A percentile compares a stretch with the other conserved stretches of the same genome.
Conservation (phyloP, 768 basidiomycete genomes). For the Heimioporus sp. region DNA sequence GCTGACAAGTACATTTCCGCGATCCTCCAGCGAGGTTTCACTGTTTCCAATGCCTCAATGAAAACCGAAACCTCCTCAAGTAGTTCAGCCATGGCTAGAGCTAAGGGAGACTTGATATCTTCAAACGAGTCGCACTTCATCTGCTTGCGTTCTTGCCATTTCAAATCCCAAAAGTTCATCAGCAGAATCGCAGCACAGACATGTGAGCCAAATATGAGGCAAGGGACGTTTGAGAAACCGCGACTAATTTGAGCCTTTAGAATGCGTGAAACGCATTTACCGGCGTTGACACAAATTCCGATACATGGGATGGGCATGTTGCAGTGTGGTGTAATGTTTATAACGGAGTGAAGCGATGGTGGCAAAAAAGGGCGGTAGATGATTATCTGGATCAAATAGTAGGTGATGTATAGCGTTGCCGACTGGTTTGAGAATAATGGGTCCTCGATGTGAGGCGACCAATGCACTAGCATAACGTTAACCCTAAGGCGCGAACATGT, state of each 20-base stretch:
- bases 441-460: conserved; percentile 54
- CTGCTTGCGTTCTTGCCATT: conserved; percentile 41
- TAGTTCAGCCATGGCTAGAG: conserved; percentile 28
- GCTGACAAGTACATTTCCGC: conserved; percentile 38
- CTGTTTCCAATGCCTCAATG: conserved; percentile 25
- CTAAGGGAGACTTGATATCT: conserved; percentile 31
- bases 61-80: conserved; percentile 30
- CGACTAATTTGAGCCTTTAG: conserved; percentile 48
- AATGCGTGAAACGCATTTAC: conserved; percentile 58
- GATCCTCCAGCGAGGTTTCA: conserved; percentile 30
- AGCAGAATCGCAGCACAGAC: conserved; percentile 52
- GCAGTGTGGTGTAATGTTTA: conserved; percentile 22
- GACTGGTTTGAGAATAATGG: conserved; percentile 53
- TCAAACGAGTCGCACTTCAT: conserved; percentile 19
- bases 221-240: conserved; percentile 43
- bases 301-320: conserved; percentile 49
- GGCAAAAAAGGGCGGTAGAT: conserved; percentile 71
- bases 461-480: conserved; percentile 41
- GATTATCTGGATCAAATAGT: conserved; percentile 62
- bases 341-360: conserved; percentile 29
- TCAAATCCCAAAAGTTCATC: conserved; percentile 59
- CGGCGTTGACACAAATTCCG: conserved; percentile 58
- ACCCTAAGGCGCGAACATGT: background rate
- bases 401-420: conserved; percentile 53
- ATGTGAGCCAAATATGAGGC: conserved; percentile 45